These are phyloP conservation scores for Magnaporthiopsis incrustans DNA, from an alignment of 2,329 filamentous ascomycete genomes.

Conservation along the genomic window DNA sequence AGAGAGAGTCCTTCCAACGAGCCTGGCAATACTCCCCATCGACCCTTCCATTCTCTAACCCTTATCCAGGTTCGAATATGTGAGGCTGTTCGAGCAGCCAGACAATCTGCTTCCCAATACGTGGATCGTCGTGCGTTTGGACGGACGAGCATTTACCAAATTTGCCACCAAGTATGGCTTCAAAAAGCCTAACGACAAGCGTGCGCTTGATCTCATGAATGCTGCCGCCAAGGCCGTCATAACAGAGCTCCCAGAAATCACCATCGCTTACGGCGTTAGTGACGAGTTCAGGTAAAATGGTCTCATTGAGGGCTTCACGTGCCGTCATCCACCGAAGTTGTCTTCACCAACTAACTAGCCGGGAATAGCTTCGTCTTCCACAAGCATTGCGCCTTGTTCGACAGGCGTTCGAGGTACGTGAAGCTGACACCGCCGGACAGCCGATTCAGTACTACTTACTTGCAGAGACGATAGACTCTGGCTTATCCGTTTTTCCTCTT, in stretches of 20 bases:
- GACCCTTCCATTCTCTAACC: not conserved
- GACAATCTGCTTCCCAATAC: constrained; percentile 80
- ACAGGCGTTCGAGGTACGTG: constrained; percentile 65
- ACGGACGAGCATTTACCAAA: constrained; percentile 91
- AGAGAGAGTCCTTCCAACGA: not conserved
- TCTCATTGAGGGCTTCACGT: constrained; percentile 10
- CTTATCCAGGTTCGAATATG: constrained; percentile 74
- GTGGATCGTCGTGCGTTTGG: constrained; percentile 90
- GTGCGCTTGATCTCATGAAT: constrained; percentile 91
- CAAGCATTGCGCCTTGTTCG: constrained; percentile 74
- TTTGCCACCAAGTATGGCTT: constrained; percentile 63
- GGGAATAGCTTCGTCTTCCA: constrained; percentile 68
- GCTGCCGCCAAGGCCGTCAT: constrained; percentile 79
- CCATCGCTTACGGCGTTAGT: constrained; percentile 85
- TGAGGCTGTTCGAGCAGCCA: constrained; percentile 77
- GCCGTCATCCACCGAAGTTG: constrained; percentile 25
- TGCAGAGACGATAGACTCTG: not conserved
- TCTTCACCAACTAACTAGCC: not conserved
- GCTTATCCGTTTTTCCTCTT: not conserved
- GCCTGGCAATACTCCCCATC: not conserved
- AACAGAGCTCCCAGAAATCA: constrained; percentile 74
- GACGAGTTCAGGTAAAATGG: constrained; percentile 71
- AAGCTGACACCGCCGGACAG: not conserved
- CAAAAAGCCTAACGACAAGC: constrained; percentile 83
- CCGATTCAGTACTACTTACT: not conserved